Base-by-base conservation (phyloP, 129 eudicot species). In the Logfia minima region DNA sequence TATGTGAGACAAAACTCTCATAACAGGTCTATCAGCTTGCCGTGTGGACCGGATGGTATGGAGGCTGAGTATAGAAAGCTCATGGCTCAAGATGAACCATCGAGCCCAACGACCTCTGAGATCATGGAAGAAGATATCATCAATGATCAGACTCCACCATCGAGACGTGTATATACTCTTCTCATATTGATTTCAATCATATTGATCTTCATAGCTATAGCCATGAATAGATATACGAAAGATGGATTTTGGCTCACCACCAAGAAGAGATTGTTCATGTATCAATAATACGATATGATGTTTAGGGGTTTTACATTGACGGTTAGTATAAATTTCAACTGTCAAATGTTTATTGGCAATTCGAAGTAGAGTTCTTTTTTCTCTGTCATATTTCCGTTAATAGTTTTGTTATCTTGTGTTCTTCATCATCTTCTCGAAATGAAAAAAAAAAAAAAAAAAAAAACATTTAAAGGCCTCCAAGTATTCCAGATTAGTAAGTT, bases 1-100 rank as follows among this genome's bases (percentile, higher is more conserved):
- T 81, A 68, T 24, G 76, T 68, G 43, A 81, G 84, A 75, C 84
- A 81, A 75, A 81, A 75, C 80, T 81, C 84, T 58, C 84, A 68
- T 81, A 48, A 43, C 32, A 59, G 84, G 75, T 81, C 84, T 22
- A 75, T 75, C 55, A 81, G 84, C 80, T 75, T 81, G 80, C 84
- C 84, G 8, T 81, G 84, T 32, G 84, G 84, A 0, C 84, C 84
- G n/a, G 76, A 67, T 58, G 70, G 84, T 26, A 76, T 81, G 80
- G 79, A 81, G 29, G 80, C 74, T 26, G 84, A 81, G 71, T 81
- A 81, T 72, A 81, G 75, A 75, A 81, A 81, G 71, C 80, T 75
- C 76, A 81, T 81, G 84, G 71, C 71, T 81, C 76, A 67, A 51
- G 66, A 51, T 32, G 84, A 35, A 60, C 80, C 80, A 45, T 75